Percentiles rank a stretch among this genome's conserved stretches.
These are phyloP conservation scores for Boechera divaricarpa DNA, from an alignment of 345 rosid species.

Conservation along the genomic window DNA sequence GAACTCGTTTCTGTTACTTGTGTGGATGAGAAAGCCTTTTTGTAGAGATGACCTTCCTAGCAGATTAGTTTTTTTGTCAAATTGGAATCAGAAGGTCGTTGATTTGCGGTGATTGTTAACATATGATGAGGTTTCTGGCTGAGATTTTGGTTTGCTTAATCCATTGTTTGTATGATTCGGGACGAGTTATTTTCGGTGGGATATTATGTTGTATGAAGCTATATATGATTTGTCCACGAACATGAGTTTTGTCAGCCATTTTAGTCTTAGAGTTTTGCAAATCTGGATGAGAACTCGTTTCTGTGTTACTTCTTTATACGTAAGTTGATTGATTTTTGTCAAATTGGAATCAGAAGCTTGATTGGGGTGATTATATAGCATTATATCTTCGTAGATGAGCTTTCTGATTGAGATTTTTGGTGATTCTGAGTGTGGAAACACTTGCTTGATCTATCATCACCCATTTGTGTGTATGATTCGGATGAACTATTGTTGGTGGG, in stretches of 20 bases:
- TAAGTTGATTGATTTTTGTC: too few relatives aligned
- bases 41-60: not conserved
- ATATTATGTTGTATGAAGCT: not conserved
- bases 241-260: not conserved
- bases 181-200: not conserved
- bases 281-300: not conserved
- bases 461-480: not conserved
- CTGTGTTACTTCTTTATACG: not conserved
- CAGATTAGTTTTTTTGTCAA: not conserved
- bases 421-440: not conserved
- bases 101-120: not conserved
- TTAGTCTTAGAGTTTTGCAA: not conserved
- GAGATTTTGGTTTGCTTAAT: constrained; percentile 9
- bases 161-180: not conserved
- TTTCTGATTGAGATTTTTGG: constrained; percentile 7
- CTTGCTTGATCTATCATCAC: not conserved
- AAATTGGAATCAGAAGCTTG: not conserved
- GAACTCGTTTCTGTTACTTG: not conserved
- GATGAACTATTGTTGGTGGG: not conserved
- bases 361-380: not conserved
- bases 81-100: not conserved
- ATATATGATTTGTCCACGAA: too few relatives aligned
- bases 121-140: not conserved
- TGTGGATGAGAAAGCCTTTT: not conserved
- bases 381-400: not conserved